Conservation (phyloP, 257 asterid genomes). For the Euphrasia confusa region DNA sequence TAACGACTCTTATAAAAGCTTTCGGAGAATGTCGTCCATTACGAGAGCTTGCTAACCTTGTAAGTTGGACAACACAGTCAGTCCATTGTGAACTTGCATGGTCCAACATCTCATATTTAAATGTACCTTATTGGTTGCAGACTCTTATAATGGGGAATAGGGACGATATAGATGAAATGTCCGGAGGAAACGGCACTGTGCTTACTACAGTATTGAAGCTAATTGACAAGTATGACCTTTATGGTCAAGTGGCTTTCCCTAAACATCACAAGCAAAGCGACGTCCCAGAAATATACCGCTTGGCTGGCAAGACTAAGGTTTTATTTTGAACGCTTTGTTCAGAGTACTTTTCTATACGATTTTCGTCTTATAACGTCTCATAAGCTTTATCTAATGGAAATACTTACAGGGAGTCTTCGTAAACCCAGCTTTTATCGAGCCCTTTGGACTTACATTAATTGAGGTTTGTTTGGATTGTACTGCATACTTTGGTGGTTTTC, state of each 20-base stretch:
- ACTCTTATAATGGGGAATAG: constrained; percentile 88
- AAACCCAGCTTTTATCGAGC: constrained; percentile 49
- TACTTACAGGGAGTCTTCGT: constrained; percentile 40
- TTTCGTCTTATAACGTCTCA: neutral
- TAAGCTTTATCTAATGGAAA: constrained; percentile 11
- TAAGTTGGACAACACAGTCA: constrained; percentile 29
- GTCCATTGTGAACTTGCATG: neutral
- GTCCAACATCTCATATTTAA: neutral
- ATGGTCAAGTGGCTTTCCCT: constrained; percentile 84
- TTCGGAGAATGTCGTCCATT: constrained; percentile 82
- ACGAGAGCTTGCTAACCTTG: constrained; percentile 83
- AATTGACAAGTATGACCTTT: constrained; percentile 70
- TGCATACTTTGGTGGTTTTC: neutral
- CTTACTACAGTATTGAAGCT: constrained; percentile 69
- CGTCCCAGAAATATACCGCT: constrained; percentile 77
- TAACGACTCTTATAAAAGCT: constrained; percentile 71
- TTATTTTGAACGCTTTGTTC: constrained; percentile 9
- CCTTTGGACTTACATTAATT: constrained; percentile 47
- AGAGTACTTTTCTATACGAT: neutral
- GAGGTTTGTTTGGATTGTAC: constrained; percentile 32
- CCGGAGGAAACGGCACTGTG: constrained; percentile 58
- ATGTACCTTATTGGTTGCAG: constrained; percentile 30
- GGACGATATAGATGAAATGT: constrained; percentile 80
- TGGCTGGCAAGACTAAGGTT: constrained; percentile 80
- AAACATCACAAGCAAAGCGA: constrained; percentile 79